phyloP scores from a whole-genome alignment of 805 yeast species.

The Isabelozyma rhagii region DNA sequence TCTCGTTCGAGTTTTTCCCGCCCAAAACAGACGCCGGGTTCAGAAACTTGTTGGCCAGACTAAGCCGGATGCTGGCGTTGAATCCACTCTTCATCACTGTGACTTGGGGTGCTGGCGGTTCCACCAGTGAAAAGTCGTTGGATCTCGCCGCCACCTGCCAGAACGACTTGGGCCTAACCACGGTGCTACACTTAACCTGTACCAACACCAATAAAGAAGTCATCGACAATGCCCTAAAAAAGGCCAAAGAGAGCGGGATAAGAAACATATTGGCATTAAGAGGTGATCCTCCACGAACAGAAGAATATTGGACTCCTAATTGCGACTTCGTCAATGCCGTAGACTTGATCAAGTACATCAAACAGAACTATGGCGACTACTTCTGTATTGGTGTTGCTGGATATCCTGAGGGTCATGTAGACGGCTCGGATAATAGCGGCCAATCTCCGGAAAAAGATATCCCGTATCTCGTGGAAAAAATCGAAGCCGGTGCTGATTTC shows the following conservation, averaged over 20 bases:
- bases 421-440: slow-evolving; percentile 64
- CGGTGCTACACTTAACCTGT: slow-evolving; percentile 93
- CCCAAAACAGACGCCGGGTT: slow-evolving; percentile 93
- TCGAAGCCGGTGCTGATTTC: slow-evolving; percentile 93
- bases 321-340: slow-evolving; percentile 73
- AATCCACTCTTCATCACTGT: slow-evolving; percentile 89
- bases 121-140: slow-evolving; percentile 82
- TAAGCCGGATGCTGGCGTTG: slow-evolving; percentile 81
- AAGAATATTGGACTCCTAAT: slow-evolving; percentile 54
- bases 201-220: slow-evolving; percentile 80
- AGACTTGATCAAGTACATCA: slow-evolving; percentile 82
- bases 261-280: slow-evolving; percentile 87
- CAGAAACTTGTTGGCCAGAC: slow-evolving; percentile 78
- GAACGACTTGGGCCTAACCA: slow-evolving; percentile 73
- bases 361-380: slow-evolving; percentile 64
- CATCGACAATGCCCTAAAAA: slow-evolving; percentile 73
- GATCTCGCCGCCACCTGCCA: slow-evolving; percentile 80
- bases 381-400: slow-evolving; percentile 97
- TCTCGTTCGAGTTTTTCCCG: slow-evolving; percentile 94
- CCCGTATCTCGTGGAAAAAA: slow-evolving; percentile 77
- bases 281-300: slow-evolving; percentile 91
- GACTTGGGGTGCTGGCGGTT: slow-evolving; percentile 99
- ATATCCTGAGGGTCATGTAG: slow-evolving; percentile 96
- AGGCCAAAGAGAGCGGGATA: slow-evolving; percentile 76
- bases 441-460: slow-evolving; percentile 71